These are phyloP conservation scores for Glarea lozoyensis DNA, from an alignment of 495 filamentous ascomycete species.

Conservation along the genomic window DNA sequence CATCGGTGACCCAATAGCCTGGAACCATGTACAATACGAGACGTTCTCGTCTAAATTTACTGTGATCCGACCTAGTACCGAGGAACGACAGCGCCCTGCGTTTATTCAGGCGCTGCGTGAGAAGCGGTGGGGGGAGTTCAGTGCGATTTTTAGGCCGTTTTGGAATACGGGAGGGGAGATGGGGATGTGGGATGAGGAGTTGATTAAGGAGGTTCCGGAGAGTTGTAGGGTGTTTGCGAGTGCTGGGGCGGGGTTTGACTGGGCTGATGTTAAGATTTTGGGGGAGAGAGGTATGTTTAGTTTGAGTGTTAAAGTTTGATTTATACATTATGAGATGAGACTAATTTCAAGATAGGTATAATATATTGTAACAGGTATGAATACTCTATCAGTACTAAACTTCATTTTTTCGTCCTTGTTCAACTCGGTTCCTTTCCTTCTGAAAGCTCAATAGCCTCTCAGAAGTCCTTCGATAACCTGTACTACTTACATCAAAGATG, in stretches of 20 bases:
- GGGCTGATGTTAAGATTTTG: conserved; percentile 62
- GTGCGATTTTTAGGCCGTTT: conserved; percentile 66
- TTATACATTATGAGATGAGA: no score
- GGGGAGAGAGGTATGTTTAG: conserved; percentile 51
- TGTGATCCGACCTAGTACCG: conserved; percentile 42
- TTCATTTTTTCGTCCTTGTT: not conserved
- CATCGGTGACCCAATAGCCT: conserved; percentile 59
- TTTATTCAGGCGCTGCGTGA: conserved; percentile 58
- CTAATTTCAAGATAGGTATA: conserved; percentile 10
- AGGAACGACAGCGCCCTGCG: conserved; percentile 43
- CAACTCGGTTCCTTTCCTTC: not conserved
- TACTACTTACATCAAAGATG: no score
- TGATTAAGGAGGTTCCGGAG: conserved; percentile 54
- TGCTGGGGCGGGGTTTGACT: conserved; percentile 70
- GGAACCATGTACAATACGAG: conserved; percentile 50
- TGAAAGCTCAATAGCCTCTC: no score
- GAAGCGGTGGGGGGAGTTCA: conserved; percentile 60
- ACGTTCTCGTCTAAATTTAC: conserved; percentile 48
- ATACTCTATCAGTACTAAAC: not conserved
- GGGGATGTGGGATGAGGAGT: conserved; percentile 65
- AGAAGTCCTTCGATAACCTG: no score
- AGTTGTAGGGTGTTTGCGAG: conserved; percentile 61
- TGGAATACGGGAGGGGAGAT: conserved; percentile 76
- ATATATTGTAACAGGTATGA: conserved; percentile 20
- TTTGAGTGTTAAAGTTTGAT: no score